Evolutionary conservation across 352 stramenopile species (phyloP), one percentile per base, ranked within the genome.

Genomic region (Phytophthora vignae): DNA sequence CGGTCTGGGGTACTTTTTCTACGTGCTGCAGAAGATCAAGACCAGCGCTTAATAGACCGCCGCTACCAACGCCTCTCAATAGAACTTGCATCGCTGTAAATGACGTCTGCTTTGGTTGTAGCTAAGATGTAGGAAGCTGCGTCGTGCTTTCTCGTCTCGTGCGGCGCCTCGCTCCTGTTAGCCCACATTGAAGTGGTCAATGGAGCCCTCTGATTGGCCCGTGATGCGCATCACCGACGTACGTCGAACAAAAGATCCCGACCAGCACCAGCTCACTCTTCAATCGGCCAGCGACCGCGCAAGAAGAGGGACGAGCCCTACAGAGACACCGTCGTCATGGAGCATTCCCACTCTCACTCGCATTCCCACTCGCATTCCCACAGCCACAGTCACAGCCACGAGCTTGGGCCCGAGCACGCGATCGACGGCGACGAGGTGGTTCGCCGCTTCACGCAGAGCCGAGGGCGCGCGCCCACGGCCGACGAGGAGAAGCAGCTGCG

Each of bases 401-500:
- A 58, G 1, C 79, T 89, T 17, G 50, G 14, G 1, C 79, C 87
- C 52, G 22, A 83, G 19, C 67, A 81, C 38, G 67, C 64, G 50
- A 78, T 90, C 55, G 84, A 91, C 63, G 81, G 74, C 49, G 84
- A 92, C 69, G 84, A 94, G 56, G 59, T 91, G 29, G 80, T 96
- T 53, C 84, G 76, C 19, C 85, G 85, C 67, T 96, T 96, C 72
- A 83, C 74, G 54, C 50, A 81, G 60, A 84, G 72, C 55, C 79
- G 81, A 27, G 88, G 87, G 33, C 87, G 88, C 31, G 73, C 61
- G 29, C 88, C 88, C 49, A 96, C 88, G 29, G 65, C 78, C n/a
- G 84, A 91, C 59, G 88, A 96, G 65, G 85, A 94, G 72, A 68
- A 71, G 62, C 87, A 96, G 68, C 74, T 94, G 58, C 84, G 88